Conservation (phyloP, 352 stramenopile genomes). For the Porosira glacialis region DNA sequence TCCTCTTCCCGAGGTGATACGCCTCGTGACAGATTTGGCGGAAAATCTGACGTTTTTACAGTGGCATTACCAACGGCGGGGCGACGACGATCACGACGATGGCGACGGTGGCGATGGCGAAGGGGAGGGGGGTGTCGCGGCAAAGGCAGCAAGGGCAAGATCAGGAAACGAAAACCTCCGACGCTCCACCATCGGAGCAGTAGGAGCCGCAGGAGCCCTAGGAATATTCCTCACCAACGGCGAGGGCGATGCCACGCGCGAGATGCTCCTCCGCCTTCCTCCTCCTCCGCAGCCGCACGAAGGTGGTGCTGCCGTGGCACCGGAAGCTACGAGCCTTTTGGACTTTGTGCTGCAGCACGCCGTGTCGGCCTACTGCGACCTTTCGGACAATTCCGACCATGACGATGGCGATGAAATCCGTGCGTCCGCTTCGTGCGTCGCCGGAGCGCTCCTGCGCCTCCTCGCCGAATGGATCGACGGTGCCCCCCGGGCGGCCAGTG, state of each 20-base stretch:
- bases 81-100: no score
- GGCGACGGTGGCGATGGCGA: no score
- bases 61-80: no score
- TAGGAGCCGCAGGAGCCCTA: slow-evolving; percentile 57
- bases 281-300: slow-evolving; percentile 20
- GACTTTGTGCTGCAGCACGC: slow-evolving; percentile 49
- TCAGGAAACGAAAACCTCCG: no score
- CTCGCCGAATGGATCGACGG: slow-evolving; percentile 48
- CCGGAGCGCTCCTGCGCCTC: slow-evolving; percentile 26
- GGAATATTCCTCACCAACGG: slow-evolving; percentile 57
- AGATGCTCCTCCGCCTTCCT: slow-evolving; percentile 63
- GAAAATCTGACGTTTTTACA: no score
- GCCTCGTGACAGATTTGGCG: no score
- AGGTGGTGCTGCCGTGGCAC: slow-evolving; percentile 5
- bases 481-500: slow-evolving; percentile 37
- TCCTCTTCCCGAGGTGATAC: no score
- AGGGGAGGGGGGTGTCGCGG: no score
- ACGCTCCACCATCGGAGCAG: slow-evolving; percentile 23
- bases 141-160: no score
- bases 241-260: slow-evolving; percentile 55
- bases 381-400: background rate
- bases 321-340: slow-evolving; percentile 26
- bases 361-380: slow-evolving; percentile 19
- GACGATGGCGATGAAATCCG: slow-evolving; percentile 10
- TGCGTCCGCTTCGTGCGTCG: slow-evolving; percentile 29